Conservation (phyloP, 2,329 filamentous ascomycete genomes). For the Pseudocercospora fijiensis region DNA sequence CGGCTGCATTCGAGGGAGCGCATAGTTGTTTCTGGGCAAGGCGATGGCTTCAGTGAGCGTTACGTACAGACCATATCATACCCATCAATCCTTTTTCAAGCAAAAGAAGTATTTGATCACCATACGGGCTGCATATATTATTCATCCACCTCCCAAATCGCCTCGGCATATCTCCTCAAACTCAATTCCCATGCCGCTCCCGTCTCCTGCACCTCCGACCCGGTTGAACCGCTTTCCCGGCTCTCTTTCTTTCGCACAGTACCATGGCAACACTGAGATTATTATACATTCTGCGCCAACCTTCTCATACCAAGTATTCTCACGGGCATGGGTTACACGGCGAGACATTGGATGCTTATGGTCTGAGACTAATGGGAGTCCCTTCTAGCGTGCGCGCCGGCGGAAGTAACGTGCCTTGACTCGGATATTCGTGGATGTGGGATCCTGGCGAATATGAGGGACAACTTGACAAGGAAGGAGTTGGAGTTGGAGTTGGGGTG, state of each 20-base stretch:
- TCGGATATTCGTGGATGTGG: slow-evolving; percentile 5
- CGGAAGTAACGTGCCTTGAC: slow-evolving; percentile 8
- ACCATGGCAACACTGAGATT: neutral
- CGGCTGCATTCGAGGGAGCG: neutral
- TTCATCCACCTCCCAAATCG: neutral
- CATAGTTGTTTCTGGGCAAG: neutral
- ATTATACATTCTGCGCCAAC: neutral
- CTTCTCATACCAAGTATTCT: neutral
- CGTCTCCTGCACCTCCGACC: neutral
- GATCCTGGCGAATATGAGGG: neutral
- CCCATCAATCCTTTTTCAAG: neutral
- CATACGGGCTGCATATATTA: no score
- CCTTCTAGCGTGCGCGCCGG: slow-evolving; percentile 6
- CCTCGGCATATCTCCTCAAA: neutral
- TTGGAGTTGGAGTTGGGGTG: no score
- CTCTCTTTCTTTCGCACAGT: neutral
- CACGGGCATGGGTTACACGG: neutral
- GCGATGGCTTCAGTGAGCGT: neutral
- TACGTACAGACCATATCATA: neutral
- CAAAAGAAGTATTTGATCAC: no score
- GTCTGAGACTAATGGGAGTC: neutral
- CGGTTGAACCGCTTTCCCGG: neutral
- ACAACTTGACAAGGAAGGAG: neutral
- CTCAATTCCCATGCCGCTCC: neutral
- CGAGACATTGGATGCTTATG: neutral